These are phyloP conservation scores for Dactylis glomerata DNA, from an alignment of 176 grass and related monocot species.

Conservation along the genomic window DNA sequence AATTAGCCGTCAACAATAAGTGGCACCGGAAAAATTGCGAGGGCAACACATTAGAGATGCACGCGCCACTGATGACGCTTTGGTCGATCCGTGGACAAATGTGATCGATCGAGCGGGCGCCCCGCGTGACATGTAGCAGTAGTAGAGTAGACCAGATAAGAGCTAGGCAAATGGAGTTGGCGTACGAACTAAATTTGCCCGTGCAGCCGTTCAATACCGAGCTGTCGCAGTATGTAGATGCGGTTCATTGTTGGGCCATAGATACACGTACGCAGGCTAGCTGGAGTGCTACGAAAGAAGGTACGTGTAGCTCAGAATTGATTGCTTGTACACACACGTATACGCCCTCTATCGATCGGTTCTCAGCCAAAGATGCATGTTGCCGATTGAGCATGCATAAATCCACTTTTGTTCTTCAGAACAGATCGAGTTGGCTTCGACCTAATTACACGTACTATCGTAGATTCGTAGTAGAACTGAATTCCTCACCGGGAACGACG, in stretches of 20 bases:
- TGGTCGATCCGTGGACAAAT: neutral
- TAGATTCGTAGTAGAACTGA: too few species aligned
- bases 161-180: neutral
- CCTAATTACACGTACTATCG: too few species aligned
- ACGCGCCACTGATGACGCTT: neutral
- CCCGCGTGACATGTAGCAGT: neutral
- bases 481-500: too few species aligned
- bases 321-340: neutral
- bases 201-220: slow-evolving; percentile 15
- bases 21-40: neutral
- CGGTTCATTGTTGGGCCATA: neutral
- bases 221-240: neutral
- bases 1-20: neutral
- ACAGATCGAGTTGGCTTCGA: too few species aligned
- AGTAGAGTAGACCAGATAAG: slow-evolving; percentile 15
- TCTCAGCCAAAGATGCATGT: neutral
- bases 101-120: neutral
- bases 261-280: neutral
- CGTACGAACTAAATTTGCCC: slow-evolving; percentile 14
- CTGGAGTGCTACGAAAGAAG: neutral
- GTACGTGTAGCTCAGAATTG: neutral
- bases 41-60: neutral
- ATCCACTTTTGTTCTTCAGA: too few species aligned
- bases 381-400: too few species aligned
- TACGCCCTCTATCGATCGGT: neutral